phyloP scores from a whole-genome alignment of 176 grass and related monocot genomes.

The Themeda triandra region DNA sequence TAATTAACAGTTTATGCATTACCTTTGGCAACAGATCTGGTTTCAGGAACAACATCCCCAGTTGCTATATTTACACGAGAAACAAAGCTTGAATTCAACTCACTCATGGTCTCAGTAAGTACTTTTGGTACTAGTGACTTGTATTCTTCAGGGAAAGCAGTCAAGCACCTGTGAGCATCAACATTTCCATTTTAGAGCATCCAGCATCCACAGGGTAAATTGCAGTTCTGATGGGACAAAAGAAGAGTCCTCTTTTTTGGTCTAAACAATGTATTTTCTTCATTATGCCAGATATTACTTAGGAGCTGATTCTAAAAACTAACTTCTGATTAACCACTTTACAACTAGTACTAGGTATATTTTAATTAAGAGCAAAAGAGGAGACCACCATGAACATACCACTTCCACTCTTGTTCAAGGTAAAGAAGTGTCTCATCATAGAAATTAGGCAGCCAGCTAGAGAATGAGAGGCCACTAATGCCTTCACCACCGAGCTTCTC shows the following conservation, averaged over 20 bases:
- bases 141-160: constrained; percentile 93
- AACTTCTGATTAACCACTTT: constrained; percentile 18
- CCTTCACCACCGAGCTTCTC: constrained; percentile 73
- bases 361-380: constrained; percentile 19
- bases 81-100: constrained; percentile 80
- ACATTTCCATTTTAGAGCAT: constrained; percentile 19
- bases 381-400: constrained; percentile 56
- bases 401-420: constrained; percentile 99
- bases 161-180: constrained; percentile 70
- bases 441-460: constrained; percentile 96
- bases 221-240: neutral
- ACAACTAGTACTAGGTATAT: neutral
- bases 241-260: neutral
- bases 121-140: constrained; percentile 86
- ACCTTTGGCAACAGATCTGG: constrained; percentile 93
- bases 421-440: constrained; percentile 96
- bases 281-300: neutral
- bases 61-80: constrained; percentile 82
- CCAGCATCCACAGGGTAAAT: neutral
- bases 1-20: constrained; percentile 4
- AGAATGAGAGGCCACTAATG: constrained; percentile 55
- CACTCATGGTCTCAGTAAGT: constrained; percentile 83
- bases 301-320: neutral
- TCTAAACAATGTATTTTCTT: neutral
- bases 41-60: constrained; percentile 97